Percentiles rank a stretch among this genome's conserved stretches.
phyloP scores from a whole-genome alignment of 768 basidiomycete genomes.

The Clitopilus hobsonii region DNA sequence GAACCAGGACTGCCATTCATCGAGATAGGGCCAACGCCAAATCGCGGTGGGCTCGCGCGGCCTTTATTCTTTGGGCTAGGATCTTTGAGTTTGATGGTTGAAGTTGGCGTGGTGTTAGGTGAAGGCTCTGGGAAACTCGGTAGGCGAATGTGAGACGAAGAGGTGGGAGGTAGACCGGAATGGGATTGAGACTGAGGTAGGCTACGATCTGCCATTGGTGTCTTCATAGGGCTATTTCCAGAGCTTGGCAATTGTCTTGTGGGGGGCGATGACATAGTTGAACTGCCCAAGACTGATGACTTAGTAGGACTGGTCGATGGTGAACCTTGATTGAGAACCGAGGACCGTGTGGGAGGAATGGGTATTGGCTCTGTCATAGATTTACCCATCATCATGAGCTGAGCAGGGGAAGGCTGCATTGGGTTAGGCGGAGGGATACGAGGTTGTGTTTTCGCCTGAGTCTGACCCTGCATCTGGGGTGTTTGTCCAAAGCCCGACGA shows the following conservation, averaged over 20 bases:
- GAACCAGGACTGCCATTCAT: conserved; percentile 11
- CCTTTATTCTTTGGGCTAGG: conserved; percentile 2
- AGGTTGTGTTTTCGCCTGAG: not conserved
- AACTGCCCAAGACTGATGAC: conserved; percentile 5
- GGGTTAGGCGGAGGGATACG: conserved; percentile 6
- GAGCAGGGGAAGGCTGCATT: conserved; percentile 3
- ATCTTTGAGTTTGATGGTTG: not conserved
- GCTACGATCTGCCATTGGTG: conserved; percentile 2
- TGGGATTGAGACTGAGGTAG: conserved; percentile 8
- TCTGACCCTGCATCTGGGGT: not conserved
- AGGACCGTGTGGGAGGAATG: not conserved
- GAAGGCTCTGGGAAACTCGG: not conserved
- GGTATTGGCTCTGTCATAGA: conserved; percentile 5
- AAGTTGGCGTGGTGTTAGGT: not conserved
- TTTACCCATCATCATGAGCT: conserved; percentile 2
- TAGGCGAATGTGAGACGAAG: not conserved
- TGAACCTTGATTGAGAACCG: not conserved
- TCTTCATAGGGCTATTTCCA: not conserved
- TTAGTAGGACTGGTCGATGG: not conserved
- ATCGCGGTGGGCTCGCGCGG: conserved; percentile 17
- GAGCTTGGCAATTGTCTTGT: conserved; percentile 9
- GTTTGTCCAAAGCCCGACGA: not conserved
- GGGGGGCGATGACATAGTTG: conserved; percentile 11
- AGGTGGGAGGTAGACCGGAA: conserved; percentile 2
- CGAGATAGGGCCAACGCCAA: conserved; percentile 12